Percentiles rank a stretch among this genome's conserved stretches.
phyloP scores from a whole-genome alignment of 352 stramenopile genomes.

The Phytophthora crassamura region DNA sequence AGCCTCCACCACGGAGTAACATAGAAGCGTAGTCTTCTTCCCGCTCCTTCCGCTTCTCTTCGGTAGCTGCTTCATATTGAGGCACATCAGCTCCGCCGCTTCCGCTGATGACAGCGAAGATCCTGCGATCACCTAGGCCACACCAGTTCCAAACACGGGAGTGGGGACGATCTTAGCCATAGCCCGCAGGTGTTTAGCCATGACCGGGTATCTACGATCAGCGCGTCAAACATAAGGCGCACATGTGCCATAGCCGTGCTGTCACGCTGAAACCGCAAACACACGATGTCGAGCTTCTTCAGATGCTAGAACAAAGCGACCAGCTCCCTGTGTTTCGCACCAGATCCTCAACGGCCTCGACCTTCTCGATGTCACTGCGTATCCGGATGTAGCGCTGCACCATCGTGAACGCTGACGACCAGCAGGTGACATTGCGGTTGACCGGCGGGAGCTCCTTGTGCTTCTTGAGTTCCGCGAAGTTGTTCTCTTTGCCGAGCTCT shows the following conservation, averaged over 20 bases:
- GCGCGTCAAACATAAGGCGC: conserved; percentile 13
- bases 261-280: conserved; percentile 4
- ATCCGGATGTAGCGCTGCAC: conserved; percentile 32
- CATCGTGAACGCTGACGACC: conserved; percentile 31
- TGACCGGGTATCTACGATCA: conserved; percentile 18
- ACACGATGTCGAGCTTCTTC: conserved; percentile 22
- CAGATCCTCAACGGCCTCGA: conserved; percentile 29
- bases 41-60: not conserved
- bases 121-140: too few species aligned
- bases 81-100: not conserved
- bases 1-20: not conserved
- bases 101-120: not conserved
- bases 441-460: too few species aligned
- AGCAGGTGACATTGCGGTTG: conserved; percentile 31
- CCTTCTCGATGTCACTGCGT: conserved; percentile 7
- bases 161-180: conserved; percentile 7
- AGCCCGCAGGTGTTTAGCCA: conserved; percentile 4
- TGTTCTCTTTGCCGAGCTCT: conserved; percentile 20
- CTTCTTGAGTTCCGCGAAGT: conserved; percentile 24
- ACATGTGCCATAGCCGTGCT: conserved; percentile 17
- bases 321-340: conserved; percentile 26
- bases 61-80: not conserved
- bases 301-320: conserved; percentile 12
- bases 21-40: conserved; percentile 5
- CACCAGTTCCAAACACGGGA: too few species aligned